phyloP scores from a whole-genome alignment of 495 filamentous ascomycete genomes.

The Penicillium maclennaniae region DNA sequence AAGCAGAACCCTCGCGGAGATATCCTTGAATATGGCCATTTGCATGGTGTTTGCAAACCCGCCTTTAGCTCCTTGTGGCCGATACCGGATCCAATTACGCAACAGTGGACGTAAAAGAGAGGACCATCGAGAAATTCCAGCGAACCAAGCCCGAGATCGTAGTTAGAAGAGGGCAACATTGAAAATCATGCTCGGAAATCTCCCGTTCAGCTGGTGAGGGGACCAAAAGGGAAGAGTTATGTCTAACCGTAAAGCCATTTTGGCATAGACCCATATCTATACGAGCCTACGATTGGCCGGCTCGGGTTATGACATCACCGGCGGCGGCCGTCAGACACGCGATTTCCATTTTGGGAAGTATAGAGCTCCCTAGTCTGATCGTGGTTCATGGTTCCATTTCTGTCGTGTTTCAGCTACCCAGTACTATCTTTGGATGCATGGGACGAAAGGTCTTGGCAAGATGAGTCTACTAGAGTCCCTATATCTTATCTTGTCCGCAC shows the following conservation, averaged over 20 bases:
- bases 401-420: conserved; percentile 16
- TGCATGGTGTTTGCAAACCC: too few relatives aligned
- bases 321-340: conserved; percentile 2
- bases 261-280: not conserved
- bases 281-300: conserved; percentile 13
- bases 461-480: not conserved
- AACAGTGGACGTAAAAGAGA: too few relatives aligned
- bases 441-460: not conserved
- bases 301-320: conserved; percentile 28
- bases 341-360: conserved; percentile 17
- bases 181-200: too few relatives aligned
- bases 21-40: too few relatives aligned
- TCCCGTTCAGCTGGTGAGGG: too few relatives aligned
- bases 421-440: conserved; percentile 17
- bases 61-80: too few relatives aligned
- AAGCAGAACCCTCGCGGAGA: too few relatives aligned
- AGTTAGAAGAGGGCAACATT: too few relatives aligned
- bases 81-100: too few relatives aligned
- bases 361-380: not conserved
- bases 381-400: conserved; percentile 10
- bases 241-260: not conserved
- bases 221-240: not conserved
- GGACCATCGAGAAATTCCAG: too few relatives aligned
- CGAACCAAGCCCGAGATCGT: too few relatives aligned
- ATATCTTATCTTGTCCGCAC: conserved; percentile 4